phyloP scores from a whole-genome alignment of 805 yeast species.

The Wickerhamomyces ciferrii region DNA sequence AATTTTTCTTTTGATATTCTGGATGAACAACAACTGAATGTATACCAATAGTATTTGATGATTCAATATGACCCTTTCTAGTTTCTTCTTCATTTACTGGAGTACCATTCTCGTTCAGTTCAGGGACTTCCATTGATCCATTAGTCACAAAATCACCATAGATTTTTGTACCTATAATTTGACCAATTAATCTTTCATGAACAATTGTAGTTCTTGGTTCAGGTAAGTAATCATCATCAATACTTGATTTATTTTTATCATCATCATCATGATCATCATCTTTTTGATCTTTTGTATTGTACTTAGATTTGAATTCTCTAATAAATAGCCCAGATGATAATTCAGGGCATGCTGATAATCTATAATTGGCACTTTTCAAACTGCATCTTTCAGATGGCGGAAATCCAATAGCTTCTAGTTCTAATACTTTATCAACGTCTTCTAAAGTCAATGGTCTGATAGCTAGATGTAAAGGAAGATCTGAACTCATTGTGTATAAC shows the following conservation, averaged over 20 bases:
- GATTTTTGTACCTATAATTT: conserved; percentile 74
- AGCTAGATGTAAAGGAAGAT: conserved; percentile 54
- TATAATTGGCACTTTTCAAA: conserved; percentile 55
- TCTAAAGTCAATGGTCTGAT: conserved; percentile 76
- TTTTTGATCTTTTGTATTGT: conserved; percentile 18
- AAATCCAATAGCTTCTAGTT: conserved; percentile 66
- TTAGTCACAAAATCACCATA: conserved; percentile 43
- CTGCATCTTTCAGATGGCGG: conserved; percentile 66
- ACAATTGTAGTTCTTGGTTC: conserved; percentile 32
- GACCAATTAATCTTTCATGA: conserved; percentile 70
- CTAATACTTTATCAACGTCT: conserved; percentile 59
- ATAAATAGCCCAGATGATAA: conserved; percentile 83
- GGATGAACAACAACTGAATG: conserved; percentile 80
- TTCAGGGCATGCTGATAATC: conserved; percentile 83
- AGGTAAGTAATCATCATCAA: conserved; percentile 21
- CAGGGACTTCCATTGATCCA: conserved; percentile 57
- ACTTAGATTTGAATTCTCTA: conserved; percentile 44
- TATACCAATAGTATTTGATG: conserved; percentile 68
- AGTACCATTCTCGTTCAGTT: conserved; percentile 19
- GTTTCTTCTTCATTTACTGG: conserved; percentile 13
- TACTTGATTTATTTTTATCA: conserved; percentile 13
- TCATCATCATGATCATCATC: conserved; percentile 19
- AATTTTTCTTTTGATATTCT: conserved; percentile 71
- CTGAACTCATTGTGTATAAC: conserved; percentile 25
- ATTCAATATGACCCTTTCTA: conserved; percentile 64